Conservation (phyloP, 2,329 filamentous ascomycete species). For the Coniella vitis region DNA sequence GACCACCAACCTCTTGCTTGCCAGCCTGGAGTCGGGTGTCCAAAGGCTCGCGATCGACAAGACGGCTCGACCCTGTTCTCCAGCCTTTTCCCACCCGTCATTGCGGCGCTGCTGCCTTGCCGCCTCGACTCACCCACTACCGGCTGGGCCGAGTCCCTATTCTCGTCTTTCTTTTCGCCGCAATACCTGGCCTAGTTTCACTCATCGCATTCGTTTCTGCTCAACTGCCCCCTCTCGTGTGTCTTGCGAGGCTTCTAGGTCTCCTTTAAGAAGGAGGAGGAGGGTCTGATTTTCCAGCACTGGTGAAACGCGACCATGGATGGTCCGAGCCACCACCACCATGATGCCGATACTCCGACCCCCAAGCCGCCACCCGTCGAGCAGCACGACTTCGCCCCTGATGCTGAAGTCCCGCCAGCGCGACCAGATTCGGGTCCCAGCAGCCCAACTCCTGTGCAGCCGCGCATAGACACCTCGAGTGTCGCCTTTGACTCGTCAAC, state of each 20-base stretch:
- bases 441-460: conserved; percentile 4
- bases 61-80: neutral
- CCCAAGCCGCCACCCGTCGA: neutral
- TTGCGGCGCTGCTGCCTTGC: no score
- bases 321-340: neutral
- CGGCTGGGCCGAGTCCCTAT: no score
- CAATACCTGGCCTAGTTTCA: no score
- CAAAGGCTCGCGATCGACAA: neutral
- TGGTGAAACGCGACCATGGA: conserved; percentile 6
- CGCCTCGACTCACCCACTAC: neutral
- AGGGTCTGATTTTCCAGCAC: neutral
- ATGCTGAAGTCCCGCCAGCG: neutral
- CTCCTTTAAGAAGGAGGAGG: neutral
- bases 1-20: neutral
- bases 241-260: conserved; percentile 9
- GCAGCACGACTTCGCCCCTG: neutral
- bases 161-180: no score
- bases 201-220: no score
- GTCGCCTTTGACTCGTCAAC: neutral
- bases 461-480: conserved; percentile 3
- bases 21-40: neutral
- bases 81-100: no score
- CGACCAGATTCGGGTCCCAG: neutral
- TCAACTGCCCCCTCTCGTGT: neutral
- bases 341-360: neutral